Percentiles rank a stretch among this genome's conserved stretches.
These are phyloP conservation scores for Coprinellus micaceus DNA, from an alignment of 768 basidiomycete genomes.

Conservation along the genomic window DNA sequence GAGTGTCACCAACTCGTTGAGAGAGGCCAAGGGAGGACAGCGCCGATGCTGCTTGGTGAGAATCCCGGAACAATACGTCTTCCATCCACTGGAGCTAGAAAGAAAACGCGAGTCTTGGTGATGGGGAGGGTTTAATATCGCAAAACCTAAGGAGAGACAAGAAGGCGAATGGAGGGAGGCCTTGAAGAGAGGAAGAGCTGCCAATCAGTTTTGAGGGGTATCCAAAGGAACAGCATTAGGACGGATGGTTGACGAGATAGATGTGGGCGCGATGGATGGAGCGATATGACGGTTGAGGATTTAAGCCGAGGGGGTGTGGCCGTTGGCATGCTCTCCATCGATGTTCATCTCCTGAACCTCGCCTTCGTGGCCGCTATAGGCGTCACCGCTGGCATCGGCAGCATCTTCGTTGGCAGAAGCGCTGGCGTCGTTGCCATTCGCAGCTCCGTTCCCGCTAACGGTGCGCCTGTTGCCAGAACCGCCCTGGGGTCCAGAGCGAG, in stretches of 20 bases:
- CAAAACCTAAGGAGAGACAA: constrained; percentile 17
- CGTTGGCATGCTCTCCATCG: constrained; percentile 34
- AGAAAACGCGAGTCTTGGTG: constrained; percentile 26
- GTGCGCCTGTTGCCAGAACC: constrained; percentile 50
- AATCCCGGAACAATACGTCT: constrained; percentile 43
- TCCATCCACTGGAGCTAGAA: constrained; percentile 38
- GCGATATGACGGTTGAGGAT: constrained; percentile 5
- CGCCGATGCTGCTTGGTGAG: constrained; percentile 16
- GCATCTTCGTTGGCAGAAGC: constrained; percentile 33
- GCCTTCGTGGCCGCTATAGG: constrained; percentile 21
- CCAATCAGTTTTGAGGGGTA: constrained; percentile 27
- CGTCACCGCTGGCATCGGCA: constrained; percentile 28
- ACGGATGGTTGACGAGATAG: too few species aligned
- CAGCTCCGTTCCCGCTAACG: constrained; percentile 31
- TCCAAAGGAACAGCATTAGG: constrained; percentile 21
- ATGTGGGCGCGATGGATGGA: constrained; percentile 8
- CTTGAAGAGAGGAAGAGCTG: constrained; percentile 12
- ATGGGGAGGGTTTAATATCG: constrained; percentile 27
- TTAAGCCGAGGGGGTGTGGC: constrained; percentile 21
- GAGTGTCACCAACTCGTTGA: constrained; percentile 16
- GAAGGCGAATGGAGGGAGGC: constrained; percentile 20
- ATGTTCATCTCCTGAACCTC: constrained; percentile 43
- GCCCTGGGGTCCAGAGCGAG: constrained; percentile 78
- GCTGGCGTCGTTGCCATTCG: constrained; percentile 29
- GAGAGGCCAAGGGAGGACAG: constrained; percentile 15